Evolutionary conservation across 1,284 basidiomycete genomes (phyloP), one percentile per base, ranked within the genome.

Genomic region (Apiotrichum sp.): DNA sequence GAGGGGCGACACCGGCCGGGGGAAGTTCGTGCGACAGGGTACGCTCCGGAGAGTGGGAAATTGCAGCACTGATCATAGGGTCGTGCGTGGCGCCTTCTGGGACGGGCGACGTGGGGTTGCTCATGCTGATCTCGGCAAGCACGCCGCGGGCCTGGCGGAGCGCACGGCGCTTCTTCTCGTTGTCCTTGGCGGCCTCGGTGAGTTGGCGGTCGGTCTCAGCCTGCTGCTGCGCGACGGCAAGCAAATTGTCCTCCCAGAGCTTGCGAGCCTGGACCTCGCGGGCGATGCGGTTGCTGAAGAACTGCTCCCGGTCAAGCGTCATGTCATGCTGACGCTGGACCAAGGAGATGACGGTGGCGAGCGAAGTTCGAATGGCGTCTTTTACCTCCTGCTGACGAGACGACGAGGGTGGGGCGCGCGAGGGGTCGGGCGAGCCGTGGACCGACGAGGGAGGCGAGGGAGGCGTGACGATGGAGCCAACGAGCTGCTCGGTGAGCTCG

Each of bases 221-320:
- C 42, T 93, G 91, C 71, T 96, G 90, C 55, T 83, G 80, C 0
- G 93, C 92, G 3, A 96, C 87, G 0, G 84, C 83, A 51, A 87
- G 84, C 68, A 98, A 78, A 73, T 89, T 93, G 74, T 93, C 88
- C 75, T 97, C 93, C 95, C 93, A 97, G 22, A 93, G 80, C 35
- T 79, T 82, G 68, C 88, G 84, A 32, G 89, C 81, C 69, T 86
- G 83, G 48, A 83, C 80, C 69, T 96, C 92, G 22, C 80, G 79
- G 62, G 80, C 79, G 13, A 90, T 78, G 57, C 82, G 78, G 38
- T 76, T 77, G 49, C 78, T 77, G 78, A 86, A 90, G 84, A 87
- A 97, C 45, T 82, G 80, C 66, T 97, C 93, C n/a, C 95, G 81
- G 52, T 88, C 86, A 47, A 80, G 79, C 1, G 83, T 80, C 84